These are phyloP conservation scores for Fusarium oligoseptatum DNA, from an alignment of 2,329 filamentous ascomycete species.

Conservation along the genomic window DNA sequence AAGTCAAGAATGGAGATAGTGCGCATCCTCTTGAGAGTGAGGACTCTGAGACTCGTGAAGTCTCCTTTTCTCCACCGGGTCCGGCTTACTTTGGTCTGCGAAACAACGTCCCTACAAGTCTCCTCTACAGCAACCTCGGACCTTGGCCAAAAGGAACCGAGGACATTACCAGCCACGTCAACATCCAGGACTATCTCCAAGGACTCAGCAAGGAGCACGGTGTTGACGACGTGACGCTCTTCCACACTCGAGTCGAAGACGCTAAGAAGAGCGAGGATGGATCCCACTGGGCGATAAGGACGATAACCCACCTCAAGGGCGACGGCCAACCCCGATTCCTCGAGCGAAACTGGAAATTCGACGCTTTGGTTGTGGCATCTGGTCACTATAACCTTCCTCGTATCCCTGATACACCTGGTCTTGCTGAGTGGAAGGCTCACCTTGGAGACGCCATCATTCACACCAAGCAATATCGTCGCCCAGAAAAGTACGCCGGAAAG, in stretches of 20 bases:
- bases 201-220: conserved; percentile 65
- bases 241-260: conserved; percentile 70
- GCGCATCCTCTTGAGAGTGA: background rate
- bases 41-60: conserved; percentile 6
- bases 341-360: conserved; percentile 61
- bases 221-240: conserved; percentile 64
- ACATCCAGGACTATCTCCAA: conserved; percentile 72
- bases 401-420: conserved; percentile 71
- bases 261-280: conserved; percentile 58
- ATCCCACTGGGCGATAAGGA: conserved; percentile 64
- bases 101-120: conserved; percentile 79
- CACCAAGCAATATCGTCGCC: conserved; percentile 79
- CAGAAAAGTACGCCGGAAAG: conserved; percentile 69
- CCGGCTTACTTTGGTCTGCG: conserved; percentile 72
- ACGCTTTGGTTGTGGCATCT: conserved; percentile 74
- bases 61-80: conserved; percentile 45
- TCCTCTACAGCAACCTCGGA: conserved; percentile 59
- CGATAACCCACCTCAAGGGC: conserved; percentile 56
- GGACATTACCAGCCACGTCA: conserved; percentile 69
- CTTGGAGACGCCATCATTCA: conserved; percentile 70
- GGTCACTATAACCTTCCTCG: conserved; percentile 76
- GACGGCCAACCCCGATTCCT: conserved; percentile 41
- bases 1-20: background rate
- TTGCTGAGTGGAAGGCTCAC: conserved; percentile 67
- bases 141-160: conserved; percentile 71